Evolutionary conservation across 208 protist species (phyloP).

Genomic region (Leishmania amazonensis): DNA sequence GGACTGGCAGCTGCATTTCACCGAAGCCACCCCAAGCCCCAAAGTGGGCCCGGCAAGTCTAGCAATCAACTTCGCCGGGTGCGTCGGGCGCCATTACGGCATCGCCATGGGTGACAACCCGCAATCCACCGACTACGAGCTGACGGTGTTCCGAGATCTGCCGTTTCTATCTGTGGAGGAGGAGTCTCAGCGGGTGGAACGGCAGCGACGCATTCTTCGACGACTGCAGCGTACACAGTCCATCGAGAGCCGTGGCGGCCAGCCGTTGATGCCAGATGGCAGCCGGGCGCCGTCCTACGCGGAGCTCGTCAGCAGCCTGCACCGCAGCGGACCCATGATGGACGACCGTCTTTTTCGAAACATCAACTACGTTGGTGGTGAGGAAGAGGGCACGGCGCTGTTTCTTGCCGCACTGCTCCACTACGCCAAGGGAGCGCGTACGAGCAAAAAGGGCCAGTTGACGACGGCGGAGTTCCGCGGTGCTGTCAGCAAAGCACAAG

Average conservation of each 20-base stretch:
- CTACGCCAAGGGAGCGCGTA: constrained; percentile 12
- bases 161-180: constrained; percentile 81
- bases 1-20: constrained; percentile 14
- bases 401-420: constrained; percentile 66
- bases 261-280: constrained; percentile 47
- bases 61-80: constrained; percentile 30
- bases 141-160: constrained; percentile 76
- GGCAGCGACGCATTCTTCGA: constrained; percentile 65
- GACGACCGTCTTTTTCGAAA: constrained; percentile 72
- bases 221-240: constrained; percentile 37
- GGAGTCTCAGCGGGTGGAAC: constrained; percentile 55
- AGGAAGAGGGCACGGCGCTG: constrained; percentile 72
- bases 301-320: constrained; percentile 32
- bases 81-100: constrained; percentile 37
- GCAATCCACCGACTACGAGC: constrained; percentile 79
- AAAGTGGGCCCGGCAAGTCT: constrained; percentile 5
- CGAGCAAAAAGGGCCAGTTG: not conserved
- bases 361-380: constrained; percentile 72
- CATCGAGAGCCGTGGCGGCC: constrained; percentile 23
- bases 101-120: constrained; percentile 87
- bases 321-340: constrained; percentile 71
- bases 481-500: constrained; percentile 31
- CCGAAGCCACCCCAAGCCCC: not conserved
- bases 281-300: constrained; percentile 43
- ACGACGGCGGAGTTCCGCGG: constrained; percentile 28